A percentile compares a stretch with the other conserved stretches of the same genome.
phyloP scores from a whole-genome alignment of 83 land plant species.

The Picea mariana region DNA sequence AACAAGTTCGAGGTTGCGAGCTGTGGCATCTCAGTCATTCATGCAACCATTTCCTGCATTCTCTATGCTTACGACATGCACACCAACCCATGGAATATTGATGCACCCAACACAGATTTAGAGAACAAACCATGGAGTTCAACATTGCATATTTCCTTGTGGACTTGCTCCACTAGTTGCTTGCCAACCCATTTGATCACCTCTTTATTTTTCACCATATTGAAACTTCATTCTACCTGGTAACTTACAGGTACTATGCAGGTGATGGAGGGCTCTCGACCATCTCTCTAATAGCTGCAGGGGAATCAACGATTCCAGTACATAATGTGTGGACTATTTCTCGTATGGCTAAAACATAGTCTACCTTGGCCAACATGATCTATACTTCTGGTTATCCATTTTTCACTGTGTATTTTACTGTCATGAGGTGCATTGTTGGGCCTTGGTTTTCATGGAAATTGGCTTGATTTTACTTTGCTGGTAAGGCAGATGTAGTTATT shows the following conservation, averaged over 20 bases:
- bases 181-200: slow-evolving; percentile 31
- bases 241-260: slow-evolving; percentile 30
- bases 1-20: slow-evolving; percentile 40
- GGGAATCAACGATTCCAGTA: slow-evolving; percentile 34
- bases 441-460: slow-evolving; percentile 31
- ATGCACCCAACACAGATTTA: slow-evolving; percentile 29
- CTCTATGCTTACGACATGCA: slow-evolving; percentile 13
- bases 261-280: slow-evolving; percentile 36
- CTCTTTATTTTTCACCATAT: slow-evolving; percentile 40
- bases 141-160: slow-evolving; percentile 36
- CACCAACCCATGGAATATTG: slow-evolving; percentile 9
- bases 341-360: slow-evolving; percentile 25
- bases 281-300: slow-evolving; percentile 33
- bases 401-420: slow-evolving; percentile 38
- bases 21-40: slow-evolving; percentile 33
- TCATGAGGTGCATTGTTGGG: slow-evolving; percentile 38
- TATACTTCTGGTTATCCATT: slow-evolving; percentile 31
- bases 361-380: slow-evolving; percentile 29
- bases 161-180: slow-evolving; percentile 30
- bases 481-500: slow-evolving; percentile 29
- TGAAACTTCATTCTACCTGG: slow-evolving; percentile 42
- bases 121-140: slow-evolving; percentile 38
- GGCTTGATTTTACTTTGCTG: slow-evolving; percentile 28
- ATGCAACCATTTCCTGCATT: slow-evolving; percentile 22
- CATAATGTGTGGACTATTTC: slow-evolving; percentile 44